A percentile compares a stretch with the other conserved stretches of the same genome.
Conservation (phyloP, 2,329 filamentous ascomycete genomes). For the Byssochlamys sp. region DNA sequence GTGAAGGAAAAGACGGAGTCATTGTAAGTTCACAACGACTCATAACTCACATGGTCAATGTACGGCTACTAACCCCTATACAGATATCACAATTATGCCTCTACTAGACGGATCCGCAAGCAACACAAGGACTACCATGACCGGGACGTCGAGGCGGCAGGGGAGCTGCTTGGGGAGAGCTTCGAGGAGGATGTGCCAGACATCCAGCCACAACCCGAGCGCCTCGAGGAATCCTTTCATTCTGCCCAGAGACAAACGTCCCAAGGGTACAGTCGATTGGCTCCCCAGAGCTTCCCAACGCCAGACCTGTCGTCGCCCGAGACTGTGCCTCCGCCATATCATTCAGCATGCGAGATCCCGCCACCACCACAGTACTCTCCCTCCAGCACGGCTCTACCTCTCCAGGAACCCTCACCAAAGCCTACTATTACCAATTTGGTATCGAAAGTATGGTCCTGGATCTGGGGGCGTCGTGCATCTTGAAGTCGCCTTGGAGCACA, state of each 20-base stretch:
- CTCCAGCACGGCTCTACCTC: not conserved
- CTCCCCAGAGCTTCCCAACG: not conserved
- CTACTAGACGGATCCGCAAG: not conserved
- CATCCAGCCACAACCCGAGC: not conserved
- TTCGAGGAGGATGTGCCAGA: not conserved
- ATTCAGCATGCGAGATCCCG: not conserved
- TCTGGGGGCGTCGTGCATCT: not conserved
- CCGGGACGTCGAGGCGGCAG: not conserved
- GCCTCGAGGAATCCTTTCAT: not conserved
- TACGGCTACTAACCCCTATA: not conserved
- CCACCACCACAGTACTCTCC: not conserved
- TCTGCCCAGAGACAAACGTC: not conserved
- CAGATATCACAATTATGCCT: not conserved
- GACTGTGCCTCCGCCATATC: not conserved
- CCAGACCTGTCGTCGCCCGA: not conserved
- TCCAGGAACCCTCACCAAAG: not conserved
- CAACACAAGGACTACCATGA: not conserved
- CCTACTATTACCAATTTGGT: not conserved
- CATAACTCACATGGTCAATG: not conserved
- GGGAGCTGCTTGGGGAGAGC: not conserved
- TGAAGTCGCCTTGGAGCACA: not conserved
- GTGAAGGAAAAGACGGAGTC: not conserved
- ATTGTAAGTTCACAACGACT: not conserved
- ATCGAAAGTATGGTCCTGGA: not conserved
- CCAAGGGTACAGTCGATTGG: not conserved